Evolutionary conservation across 768 basidiomycete species (phyloP).

Genomic region (Kwoniella dejecticola): DNA sequence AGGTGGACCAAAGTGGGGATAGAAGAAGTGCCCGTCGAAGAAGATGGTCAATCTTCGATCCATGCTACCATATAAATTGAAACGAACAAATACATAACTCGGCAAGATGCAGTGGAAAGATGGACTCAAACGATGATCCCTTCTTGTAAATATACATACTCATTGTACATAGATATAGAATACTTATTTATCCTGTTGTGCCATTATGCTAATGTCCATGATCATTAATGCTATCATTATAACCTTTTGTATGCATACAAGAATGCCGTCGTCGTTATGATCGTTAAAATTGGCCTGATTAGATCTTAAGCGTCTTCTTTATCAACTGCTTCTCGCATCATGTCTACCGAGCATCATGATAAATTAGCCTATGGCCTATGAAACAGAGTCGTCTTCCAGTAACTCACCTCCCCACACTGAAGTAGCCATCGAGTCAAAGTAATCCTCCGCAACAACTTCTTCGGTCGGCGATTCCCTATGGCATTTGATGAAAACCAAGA

Average conservation of each 20-base stretch:
- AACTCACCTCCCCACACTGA: conserved; percentile 48
- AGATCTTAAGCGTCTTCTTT: conserved; percentile 22
- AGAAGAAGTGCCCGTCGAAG: conserved; percentile 39
- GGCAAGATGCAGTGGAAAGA: too few species aligned
- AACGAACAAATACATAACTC: too few species aligned
- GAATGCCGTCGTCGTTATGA: not conserved
- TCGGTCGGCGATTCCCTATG: conserved; percentile 18
- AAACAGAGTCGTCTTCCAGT: too few species aligned
- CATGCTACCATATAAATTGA: not conserved
- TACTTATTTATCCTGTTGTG: not conserved
- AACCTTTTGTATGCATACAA: not conserved
- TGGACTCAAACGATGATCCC: too few species aligned
- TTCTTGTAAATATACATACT: not conserved
- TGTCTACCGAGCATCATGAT: conserved; percentile 21
- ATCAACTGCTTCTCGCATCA: conserved; percentile 49
- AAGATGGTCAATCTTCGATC: conserved; percentile 21
- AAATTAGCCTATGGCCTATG: too few species aligned
- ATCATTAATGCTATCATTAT: too few species aligned
- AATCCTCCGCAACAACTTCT: conserved; percentile 21
- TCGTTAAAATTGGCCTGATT: not conserved
- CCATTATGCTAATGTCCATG: not conserved
- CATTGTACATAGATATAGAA: not conserved
- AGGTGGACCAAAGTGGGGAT: conserved; percentile 49
- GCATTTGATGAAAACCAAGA: not conserved
- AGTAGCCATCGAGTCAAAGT: conserved; percentile 26